Conservation (phyloP, 2,329 filamentous ascomycete genomes). For the Cytospora piceicola region DNA sequence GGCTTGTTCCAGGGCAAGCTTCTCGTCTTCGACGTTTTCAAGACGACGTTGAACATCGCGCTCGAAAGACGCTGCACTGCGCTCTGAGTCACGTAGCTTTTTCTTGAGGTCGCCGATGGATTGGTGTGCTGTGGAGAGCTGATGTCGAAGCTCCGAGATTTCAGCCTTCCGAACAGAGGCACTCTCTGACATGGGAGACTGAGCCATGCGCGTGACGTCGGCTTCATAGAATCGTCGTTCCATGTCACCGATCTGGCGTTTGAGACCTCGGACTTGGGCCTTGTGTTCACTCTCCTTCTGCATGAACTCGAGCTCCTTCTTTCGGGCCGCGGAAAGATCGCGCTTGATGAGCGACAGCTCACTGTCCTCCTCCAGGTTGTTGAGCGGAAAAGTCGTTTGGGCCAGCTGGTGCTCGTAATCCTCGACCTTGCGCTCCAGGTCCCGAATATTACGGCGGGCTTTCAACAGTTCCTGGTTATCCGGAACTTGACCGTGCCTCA, state of each 20-base stretch:
- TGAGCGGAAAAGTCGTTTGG: slow-evolving; percentile 41
- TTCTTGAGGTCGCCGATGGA: slow-evolving; percentile 59
- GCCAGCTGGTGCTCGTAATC: slow-evolving; percentile 50
- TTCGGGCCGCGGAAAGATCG: slow-evolving; percentile 65
- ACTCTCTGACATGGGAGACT: slow-evolving; percentile 52
- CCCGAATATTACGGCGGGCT: slow-evolving; percentile 65
- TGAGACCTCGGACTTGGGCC: slow-evolving; percentile 64
- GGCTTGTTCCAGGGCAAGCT: slow-evolving; percentile 60
- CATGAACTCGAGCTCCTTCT: slow-evolving; percentile 66
- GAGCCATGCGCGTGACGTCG: slow-evolving; percentile 55
- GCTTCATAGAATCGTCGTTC: slow-evolving; percentile 70
- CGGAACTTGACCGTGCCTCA: slow-evolving; percentile 49
- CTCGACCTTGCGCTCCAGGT: slow-evolving; percentile 65
- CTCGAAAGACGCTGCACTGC: slow-evolving; percentile 45
- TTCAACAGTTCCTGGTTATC: slow-evolving; percentile 60
- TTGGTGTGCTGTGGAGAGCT: slow-evolving; percentile 64
- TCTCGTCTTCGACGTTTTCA: slow-evolving; percentile 62
- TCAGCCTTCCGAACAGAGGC: slow-evolving; percentile 61
- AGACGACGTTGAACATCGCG: slow-evolving; percentile 59
- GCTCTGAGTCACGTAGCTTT: slow-evolving; percentile 56
- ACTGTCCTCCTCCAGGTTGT: slow-evolving; percentile 47
- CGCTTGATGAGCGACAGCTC: slow-evolving; percentile 65
- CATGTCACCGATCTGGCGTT: slow-evolving; percentile 67
- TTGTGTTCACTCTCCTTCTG: slow-evolving; percentile 69
- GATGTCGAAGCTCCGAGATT: slow-evolving; percentile 60